phyloP scores from a whole-genome alignment of 225 moss, liverwort and hornwort species.

The Physcomitrium patens region DNA sequence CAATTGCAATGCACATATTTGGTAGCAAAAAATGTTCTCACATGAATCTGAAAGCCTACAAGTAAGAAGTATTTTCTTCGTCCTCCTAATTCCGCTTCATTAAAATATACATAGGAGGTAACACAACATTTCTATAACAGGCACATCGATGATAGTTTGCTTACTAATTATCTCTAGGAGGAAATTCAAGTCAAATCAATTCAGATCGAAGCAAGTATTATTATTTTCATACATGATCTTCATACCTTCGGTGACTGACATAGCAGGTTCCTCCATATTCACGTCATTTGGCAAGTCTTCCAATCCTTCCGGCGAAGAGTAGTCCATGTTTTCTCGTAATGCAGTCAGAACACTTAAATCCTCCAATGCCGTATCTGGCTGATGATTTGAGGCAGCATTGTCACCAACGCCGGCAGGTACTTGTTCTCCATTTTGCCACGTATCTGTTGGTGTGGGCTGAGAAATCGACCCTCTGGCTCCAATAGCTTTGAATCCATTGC shows the following conservation, averaged over 20 bases:
- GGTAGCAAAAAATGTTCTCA: neutral
- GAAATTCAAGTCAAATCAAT: neutral
- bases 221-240: neutral
- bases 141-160: neutral
- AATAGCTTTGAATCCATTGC: conserved; percentile 60
- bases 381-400: conserved; percentile 35
- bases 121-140: conserved; percentile 1
- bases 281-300: conserved; percentile 52
- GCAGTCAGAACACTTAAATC: conserved; percentile 34
- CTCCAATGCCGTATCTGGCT: conserved; percentile 35
- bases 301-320: conserved; percentile 42
- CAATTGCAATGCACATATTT: conserved; percentile 2
- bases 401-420: conserved; percentile 29
- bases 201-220: neutral
- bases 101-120: neutral
- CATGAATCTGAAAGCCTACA: neutral
- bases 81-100: neutral
- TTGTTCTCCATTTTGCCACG: conserved; percentile 37
- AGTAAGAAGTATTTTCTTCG: neutral
- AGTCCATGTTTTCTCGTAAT: conserved; percentile 38
- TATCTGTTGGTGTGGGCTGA: conserved; percentile 35
- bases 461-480: conserved; percentile 39
- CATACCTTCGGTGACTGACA: conserved; percentile 46
- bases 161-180: neutral
- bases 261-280: conserved; percentile 64